Evolutionary conservation across 768 basidiomycete genomes (phyloP).

Genomic region (Calocybe cyanea): DNA sequence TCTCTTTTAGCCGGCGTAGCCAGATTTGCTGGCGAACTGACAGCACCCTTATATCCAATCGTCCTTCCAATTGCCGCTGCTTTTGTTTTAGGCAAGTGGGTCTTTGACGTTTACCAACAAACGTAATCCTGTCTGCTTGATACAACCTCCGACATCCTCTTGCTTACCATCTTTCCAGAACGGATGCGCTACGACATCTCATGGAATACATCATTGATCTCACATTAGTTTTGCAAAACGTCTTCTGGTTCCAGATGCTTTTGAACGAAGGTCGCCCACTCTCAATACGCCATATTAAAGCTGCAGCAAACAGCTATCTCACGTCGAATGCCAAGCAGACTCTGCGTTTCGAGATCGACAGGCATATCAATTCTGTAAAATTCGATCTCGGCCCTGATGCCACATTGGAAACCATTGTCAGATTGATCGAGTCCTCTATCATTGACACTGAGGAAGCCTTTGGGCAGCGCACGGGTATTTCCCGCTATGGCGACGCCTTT

Average conservation of each 20-base stretch:
- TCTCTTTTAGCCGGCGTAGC: constrained; percentile 13
- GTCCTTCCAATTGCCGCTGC: constrained; percentile 17
- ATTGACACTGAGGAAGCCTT: constrained; percentile 12
- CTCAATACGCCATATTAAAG: constrained; percentile 11
- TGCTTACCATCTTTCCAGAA: constrained; percentile 5
- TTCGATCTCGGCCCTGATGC: constrained; percentile 12
- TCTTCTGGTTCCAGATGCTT: constrained; percentile 15
- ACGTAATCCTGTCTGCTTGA: constrained; percentile 12
- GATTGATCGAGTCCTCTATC: constrained; percentile 5
- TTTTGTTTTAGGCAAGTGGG: constrained; percentile 18
- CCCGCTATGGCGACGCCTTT: constrained; percentile 1
- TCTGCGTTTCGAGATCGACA: constrained; percentile 8
- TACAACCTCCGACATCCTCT: not conserved
- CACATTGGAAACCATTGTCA: constrained; percentile 8
- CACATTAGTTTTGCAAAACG: constrained; percentile 16
- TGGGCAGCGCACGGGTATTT: constrained; percentile 1
- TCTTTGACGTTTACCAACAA: constrained; percentile 16
- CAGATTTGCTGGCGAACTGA: constrained; percentile 10
- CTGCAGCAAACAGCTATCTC: constrained; percentile 6
- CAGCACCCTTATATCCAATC: constrained; percentile 17
- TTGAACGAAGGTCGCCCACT: constrained; percentile 1
- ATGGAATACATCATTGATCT: constrained; percentile 21
- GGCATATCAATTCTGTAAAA: constrained; percentile 4
- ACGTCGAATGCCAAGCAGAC: constrained; percentile 11
- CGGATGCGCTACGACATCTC: constrained; percentile 10